Percentiles rank a stretch among this genome's conserved stretches.
Conservation (phyloP, 2,329 filamentous ascomycete genomes). For the Diplodia sapinea region DNA sequence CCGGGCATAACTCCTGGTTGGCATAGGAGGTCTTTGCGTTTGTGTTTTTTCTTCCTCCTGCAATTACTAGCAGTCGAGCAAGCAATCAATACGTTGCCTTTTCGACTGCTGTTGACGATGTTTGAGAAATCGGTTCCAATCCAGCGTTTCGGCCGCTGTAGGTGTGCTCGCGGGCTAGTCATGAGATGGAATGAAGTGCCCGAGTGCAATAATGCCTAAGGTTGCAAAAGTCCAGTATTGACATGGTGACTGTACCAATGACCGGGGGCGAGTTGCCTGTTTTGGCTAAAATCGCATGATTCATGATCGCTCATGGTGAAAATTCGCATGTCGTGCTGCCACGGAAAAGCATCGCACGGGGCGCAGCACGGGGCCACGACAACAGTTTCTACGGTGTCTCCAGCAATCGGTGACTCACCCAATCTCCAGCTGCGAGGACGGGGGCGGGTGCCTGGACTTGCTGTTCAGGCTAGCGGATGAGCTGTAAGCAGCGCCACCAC, state of each 20-base stretch:
- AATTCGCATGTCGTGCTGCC: background rate
- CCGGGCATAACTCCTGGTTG: background rate
- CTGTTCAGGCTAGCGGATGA: background rate
- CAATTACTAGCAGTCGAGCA: background rate
- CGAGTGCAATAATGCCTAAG: background rate
- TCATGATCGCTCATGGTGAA: conserved; percentile 11
- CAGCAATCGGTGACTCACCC: conserved; percentile 1
- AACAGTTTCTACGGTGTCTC: background rate
- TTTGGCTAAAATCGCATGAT: conserved; percentile 14
- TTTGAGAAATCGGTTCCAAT: background rate
- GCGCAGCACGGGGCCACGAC: background rate
- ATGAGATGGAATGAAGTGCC: background rate
- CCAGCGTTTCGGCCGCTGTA: background rate
- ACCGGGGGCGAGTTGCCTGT: conserved; percentile 11
- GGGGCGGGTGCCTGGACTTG: background rate
- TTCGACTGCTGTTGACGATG: background rate
- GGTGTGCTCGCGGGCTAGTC: background rate
- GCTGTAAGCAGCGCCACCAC: background rate
- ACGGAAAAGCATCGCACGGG: background rate
- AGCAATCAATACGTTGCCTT: background rate
- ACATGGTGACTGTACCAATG: background rate
- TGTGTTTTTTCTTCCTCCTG: background rate
- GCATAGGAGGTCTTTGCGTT: conserved; percentile 18
- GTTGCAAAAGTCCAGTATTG: background rate
- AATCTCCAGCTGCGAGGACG: background rate